Evolutionary conservation across 23 red algal species (phyloP).

Genomic region (Rhodosorus marinus): DNA sequence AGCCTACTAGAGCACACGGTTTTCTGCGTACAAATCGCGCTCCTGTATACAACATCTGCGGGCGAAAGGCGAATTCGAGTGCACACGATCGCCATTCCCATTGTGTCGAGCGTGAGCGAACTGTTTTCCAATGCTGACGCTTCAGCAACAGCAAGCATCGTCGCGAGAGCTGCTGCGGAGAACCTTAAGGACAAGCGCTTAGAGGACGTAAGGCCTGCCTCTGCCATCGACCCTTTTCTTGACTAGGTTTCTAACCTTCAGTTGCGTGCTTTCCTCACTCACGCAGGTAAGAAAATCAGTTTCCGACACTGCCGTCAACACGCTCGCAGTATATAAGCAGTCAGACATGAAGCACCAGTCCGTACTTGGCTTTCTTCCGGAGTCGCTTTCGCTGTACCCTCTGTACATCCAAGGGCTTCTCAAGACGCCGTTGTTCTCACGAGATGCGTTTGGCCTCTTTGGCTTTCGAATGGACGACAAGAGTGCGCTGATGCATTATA

Average conservation of each 20-base stretch:
- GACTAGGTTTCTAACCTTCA: no score
- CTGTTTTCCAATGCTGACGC: slow-evolving; percentile 56
- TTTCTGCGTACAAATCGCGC: slow-evolving; percentile 73
- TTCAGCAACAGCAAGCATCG: slow-evolving; percentile 48
- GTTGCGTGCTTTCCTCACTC: no score
- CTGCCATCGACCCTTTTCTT: no score
- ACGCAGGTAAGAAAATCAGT: no score
- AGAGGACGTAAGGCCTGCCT: slow-evolving; percentile 28
- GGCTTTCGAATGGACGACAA: slow-evolving; percentile 82
- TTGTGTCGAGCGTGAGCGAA: slow-evolving; percentile 38
- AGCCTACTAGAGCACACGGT: slow-evolving; percentile 16
- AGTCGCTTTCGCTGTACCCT: slow-evolving; percentile 58
- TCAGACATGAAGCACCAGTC: slow-evolving; percentile 28
- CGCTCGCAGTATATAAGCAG: slow-evolving; percentile 65
- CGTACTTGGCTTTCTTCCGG: slow-evolving; percentile 26
- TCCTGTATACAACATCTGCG: slow-evolving; percentile 81
- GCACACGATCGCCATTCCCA: slow-evolving; percentile 60
- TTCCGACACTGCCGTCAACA: slow-evolving; percentile 49
- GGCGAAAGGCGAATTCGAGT: slow-evolving; percentile 93
- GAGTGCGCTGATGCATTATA: slow-evolving; percentile 27
- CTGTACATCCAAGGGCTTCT: slow-evolving; percentile 73
- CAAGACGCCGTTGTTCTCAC: slow-evolving; percentile 36
- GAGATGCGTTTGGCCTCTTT: slow-evolving; percentile 52
- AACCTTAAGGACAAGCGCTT: slow-evolving; percentile 27
- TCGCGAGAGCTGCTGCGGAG: slow-evolving; percentile 37